These are phyloP conservation scores for Ramaria sp. DNA, from an alignment of 768 basidiomycete species.

Conservation along the genomic window DNA sequence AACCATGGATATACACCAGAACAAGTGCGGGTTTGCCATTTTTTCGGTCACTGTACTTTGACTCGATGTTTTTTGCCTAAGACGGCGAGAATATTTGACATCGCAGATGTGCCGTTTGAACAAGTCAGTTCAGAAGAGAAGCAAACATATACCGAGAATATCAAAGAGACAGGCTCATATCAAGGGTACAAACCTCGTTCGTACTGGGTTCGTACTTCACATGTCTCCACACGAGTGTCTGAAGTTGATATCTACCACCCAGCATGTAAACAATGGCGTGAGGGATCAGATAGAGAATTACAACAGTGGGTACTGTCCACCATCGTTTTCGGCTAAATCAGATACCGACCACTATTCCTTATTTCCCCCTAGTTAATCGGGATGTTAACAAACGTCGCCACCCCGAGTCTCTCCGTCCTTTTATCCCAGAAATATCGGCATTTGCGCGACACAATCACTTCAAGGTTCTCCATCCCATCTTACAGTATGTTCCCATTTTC, in stretches of 20 bases:
- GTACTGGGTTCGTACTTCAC: constrained; percentile 22
- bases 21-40: constrained; percentile 13
- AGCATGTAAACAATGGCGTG: constrained; percentile 33
- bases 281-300: constrained; percentile 37
- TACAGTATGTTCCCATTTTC: background rate
- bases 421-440: constrained; percentile 40
- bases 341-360: background rate
- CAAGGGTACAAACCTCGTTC: constrained; percentile 30
- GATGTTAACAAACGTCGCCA: constrained; percentile 37
- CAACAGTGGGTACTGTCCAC: constrained; percentile 25
- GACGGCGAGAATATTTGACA: constrained; percentile 38
- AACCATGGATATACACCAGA: constrained; percentile 23
- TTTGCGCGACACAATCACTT: constrained; percentile 43
- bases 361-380: constrained; percentile 33
- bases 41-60: background rate
- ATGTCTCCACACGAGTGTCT: too few relatives aligned
- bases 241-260: background rate
- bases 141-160: background rate
- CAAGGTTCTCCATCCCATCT: constrained; percentile 31
- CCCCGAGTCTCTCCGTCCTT: constrained; percentile 38
- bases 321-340: background rate
- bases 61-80: constrained; percentile 10
- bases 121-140: constrained; percentile 25
- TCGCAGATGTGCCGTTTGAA: constrained; percentile 35
- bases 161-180: constrained; percentile 29